These are phyloP conservation scores for Rhodotorula mucilaginosa DNA, from an alignment of 1,284 basidiomycete species.

Conservation along the genomic window DNA sequence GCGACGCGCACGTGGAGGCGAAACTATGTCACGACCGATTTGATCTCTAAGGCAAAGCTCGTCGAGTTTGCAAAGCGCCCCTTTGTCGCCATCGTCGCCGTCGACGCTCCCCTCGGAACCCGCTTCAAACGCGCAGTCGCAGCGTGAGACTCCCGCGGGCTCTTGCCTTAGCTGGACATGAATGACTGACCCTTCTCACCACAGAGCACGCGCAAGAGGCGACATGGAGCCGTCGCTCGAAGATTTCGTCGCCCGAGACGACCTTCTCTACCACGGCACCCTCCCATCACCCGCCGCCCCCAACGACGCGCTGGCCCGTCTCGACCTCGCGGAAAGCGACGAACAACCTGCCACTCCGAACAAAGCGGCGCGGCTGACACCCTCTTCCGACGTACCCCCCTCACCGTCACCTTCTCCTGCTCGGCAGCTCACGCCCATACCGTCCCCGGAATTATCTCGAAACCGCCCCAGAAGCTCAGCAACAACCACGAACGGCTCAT, in stretches of 20 bases:
- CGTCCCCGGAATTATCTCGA: slow-evolving; percentile 55
- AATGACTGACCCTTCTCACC: background rate
- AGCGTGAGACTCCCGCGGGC: slow-evolving; percentile 2
- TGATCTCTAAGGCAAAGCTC: slow-evolving; percentile 60
- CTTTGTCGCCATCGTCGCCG: slow-evolving; percentile 78
- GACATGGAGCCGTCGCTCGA: slow-evolving; percentile 54
- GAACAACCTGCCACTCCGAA: background rate
- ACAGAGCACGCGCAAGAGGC: slow-evolving; percentile 2
- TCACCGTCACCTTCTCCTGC: slow-evolving; percentile 27
- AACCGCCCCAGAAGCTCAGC: background rate
- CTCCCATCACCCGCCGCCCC: slow-evolving; percentile 24
- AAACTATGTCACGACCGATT: slow-evolving; percentile 76
- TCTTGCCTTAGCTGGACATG: background rate
- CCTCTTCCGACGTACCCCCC: slow-evolving; percentile 48
- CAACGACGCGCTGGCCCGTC: background rate
- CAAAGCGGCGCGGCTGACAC: slow-evolving; percentile 40
- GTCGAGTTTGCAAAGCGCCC: slow-evolving; percentile 77
- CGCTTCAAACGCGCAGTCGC: slow-evolving; percentile 47
- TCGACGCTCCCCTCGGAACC: slow-evolving; percentile 76
- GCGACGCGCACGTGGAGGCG: slow-evolving; percentile 78
- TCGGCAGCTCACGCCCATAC: slow-evolving; percentile 23
- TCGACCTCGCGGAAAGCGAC: background rate
- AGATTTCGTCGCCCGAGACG: slow-evolving; percentile 64
- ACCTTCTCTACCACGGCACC: slow-evolving; percentile 59
- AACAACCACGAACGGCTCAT: background rate